Conservation (phyloP, 805 yeast genomes). For the Cyberlindnera lachancei region DNA sequence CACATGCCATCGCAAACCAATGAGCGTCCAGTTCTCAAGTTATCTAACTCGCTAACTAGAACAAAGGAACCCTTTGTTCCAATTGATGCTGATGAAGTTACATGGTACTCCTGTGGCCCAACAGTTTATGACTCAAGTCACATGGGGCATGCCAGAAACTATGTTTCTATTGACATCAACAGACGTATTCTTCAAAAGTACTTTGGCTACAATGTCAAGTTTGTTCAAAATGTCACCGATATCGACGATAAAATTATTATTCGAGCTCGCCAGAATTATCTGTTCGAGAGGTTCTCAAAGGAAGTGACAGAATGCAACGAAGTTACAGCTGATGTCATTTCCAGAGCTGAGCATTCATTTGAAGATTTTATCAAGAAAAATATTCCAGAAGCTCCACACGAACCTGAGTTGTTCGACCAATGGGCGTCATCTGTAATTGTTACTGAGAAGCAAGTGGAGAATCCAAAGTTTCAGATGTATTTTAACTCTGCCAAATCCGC, state of each 20-base stretch:
- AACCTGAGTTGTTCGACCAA: conserved; percentile 30
- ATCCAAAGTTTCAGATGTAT: conserved; percentile 89
- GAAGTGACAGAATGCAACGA: conserved; percentile 20
- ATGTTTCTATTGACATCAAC: conserved; percentile 89
- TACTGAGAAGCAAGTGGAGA: conserved; percentile 39
- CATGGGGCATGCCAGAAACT: conserved; percentile 98
- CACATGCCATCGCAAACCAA: conserved; percentile 26
- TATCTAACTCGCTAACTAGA: conserved; percentile 81
- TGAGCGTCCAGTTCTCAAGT: conserved; percentile 40
- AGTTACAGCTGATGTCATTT: conserved; percentile 28
- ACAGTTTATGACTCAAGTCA: conserved; percentile 94
- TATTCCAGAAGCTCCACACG: conserved; percentile 36
- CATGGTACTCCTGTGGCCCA: conserved; percentile 99
- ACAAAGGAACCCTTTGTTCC: conserved; percentile 77
- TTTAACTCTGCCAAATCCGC: conserved; percentile 54
- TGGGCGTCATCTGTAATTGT: conserved; percentile 51
- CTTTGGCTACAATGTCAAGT: conserved; percentile 81
- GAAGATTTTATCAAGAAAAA: conserved; percentile 44
- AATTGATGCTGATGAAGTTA: conserved; percentile 49
- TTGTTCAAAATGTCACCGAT: conserved; percentile 97
- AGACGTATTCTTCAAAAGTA: conserved; percentile 84
- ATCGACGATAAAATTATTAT: conserved; percentile 95
- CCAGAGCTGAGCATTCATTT: conserved; percentile 37
- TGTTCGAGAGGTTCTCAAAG: conserved; percentile 55
- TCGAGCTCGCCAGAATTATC: conserved; percentile 84